Evolutionary conservation across 2,329 filamentous ascomycete species (phyloP).

Genomic region (Arthroderma uncinatum): DNA sequence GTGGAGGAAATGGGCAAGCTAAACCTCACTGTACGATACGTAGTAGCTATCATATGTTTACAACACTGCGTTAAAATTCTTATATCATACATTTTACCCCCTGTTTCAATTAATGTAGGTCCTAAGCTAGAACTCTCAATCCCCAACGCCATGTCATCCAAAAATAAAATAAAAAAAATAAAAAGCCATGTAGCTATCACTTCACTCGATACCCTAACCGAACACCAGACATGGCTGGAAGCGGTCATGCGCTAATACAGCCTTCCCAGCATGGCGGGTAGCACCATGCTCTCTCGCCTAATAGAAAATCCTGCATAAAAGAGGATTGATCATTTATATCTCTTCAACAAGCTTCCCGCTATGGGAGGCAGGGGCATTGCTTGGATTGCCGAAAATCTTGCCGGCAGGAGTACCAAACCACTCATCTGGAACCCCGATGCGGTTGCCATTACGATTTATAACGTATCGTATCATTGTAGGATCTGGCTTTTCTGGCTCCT

Average conservation of each 20-base stretch:
- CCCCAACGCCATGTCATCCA: too few species aligned
- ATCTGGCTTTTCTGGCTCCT: conserved; percentile 30
- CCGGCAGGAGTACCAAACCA: conserved; percentile 37
- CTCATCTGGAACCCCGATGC: conserved; percentile 37
- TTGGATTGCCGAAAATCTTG: conserved; percentile 27
- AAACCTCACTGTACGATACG: background rate
- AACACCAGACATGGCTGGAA: background rate
- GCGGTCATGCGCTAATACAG: background rate
- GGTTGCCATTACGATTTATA: conserved; percentile 32
- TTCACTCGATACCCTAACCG: background rate
- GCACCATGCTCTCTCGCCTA: background rate
- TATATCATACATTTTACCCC: background rate
- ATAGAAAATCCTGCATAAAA: background rate
- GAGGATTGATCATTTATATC: conserved; percentile 19
- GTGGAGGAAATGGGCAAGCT: background rate
- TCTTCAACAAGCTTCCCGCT: conserved; percentile 30
- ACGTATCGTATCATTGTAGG: conserved; percentile 38
- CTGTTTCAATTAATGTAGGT: background rate
- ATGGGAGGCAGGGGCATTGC: conserved; percentile 11
- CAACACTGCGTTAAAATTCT: background rate
- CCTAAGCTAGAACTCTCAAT: background rate
- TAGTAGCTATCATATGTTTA: background rate
- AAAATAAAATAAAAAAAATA: background rate
- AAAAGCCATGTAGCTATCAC: background rate
- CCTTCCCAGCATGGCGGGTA: background rate